Evolutionary conservation across 2,329 filamentous ascomycete species (phyloP).

Genomic region (Gliomastix tumulicola): DNA sequence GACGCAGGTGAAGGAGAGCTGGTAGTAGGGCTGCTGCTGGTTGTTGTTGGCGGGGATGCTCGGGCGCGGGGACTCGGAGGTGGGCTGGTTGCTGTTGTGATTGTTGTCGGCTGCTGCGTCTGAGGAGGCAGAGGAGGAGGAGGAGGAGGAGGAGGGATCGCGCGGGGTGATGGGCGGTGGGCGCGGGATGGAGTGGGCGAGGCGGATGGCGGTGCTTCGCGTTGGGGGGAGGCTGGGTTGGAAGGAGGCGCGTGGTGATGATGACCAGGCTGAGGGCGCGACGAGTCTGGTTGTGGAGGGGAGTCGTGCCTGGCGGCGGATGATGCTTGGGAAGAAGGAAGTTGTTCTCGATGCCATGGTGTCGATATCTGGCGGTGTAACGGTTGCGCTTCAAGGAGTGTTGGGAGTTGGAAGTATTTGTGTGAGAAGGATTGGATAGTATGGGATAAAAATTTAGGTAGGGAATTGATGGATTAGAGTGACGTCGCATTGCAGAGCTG

Average conservation of each 20-base stretch:
- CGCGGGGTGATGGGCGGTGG: constrained; percentile 14
- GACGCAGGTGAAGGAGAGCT: constrained; percentile 87
- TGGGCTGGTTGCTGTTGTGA: neutral
- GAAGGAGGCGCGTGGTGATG: too few species aligned
- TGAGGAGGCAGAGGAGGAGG: neutral
- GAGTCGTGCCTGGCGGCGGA: too few species aligned
- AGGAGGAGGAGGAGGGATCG: neutral
- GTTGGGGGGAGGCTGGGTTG: constrained; percentile 5
- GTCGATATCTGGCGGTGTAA: too few species aligned
- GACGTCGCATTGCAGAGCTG: too few species aligned
- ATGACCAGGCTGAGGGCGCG: too few species aligned
- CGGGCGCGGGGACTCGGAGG: constrained; percentile 3
- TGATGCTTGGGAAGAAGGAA: constrained; percentile 8
- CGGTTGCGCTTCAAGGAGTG: too few species aligned
- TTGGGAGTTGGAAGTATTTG: too few species aligned
- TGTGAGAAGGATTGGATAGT: too few species aligned
- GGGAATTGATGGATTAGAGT: too few species aligned
- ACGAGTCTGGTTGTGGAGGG: too few species aligned
- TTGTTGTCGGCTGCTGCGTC: neutral
- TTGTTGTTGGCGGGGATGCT: constrained; percentile 3
- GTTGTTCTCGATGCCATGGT: constrained; percentile 20
- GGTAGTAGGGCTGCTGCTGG: constrained; percentile 65
- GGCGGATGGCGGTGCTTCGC: constrained; percentile 13
- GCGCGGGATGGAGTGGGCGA: constrained; percentile 27
- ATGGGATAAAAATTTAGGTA: too few species aligned